phyloP scores from a whole-genome alignment of 73 alveolate species.

The Urostyla sp. region DNA sequence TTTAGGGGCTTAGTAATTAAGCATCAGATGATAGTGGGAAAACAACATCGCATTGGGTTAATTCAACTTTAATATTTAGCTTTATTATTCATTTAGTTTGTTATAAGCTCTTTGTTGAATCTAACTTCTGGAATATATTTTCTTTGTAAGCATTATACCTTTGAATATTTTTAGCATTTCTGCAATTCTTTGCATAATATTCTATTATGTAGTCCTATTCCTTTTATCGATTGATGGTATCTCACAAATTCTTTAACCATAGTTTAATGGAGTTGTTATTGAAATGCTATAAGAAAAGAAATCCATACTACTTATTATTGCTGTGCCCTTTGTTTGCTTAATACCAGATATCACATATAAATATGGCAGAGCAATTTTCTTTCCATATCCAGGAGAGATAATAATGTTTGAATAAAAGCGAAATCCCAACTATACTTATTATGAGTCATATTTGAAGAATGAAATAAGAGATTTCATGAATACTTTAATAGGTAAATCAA shows the following conservation, averaged over 20 bases:
- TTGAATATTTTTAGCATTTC: constrained; percentile 21
- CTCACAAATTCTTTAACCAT: constrained; percentile 44
- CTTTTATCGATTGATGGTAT: constrained; percentile 8
- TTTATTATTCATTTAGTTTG: constrained; percentile 86
- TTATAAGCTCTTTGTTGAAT: constrained; percentile 82
- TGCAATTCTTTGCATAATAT: constrained; percentile 70
- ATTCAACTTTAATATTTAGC: constrained; percentile 80
- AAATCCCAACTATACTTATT: constrained; percentile 9
- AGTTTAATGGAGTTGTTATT: constrained; percentile 31
- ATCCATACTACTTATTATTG: constrained; percentile 16
- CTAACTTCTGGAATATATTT: constrained; percentile 80
- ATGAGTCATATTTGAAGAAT: constrained; percentile 1
- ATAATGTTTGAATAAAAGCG: constrained; percentile 45
- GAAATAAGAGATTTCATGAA: constrained; percentile 1
- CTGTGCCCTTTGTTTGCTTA: constrained; percentile 56
- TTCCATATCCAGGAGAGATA: constrained; percentile 50
- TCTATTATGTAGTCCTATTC: constrained; percentile 72
- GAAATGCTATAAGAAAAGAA: not conserved
- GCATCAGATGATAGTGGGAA: not conserved
- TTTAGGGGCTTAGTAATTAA: not conserved
- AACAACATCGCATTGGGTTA: constrained; percentile 80
- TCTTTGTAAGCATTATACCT: constrained; percentile 35
- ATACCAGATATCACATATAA: constrained; percentile 65
- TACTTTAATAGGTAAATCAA: not conserved
- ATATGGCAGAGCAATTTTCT: constrained; percentile 27